A percentile compares a stretch with the other conserved stretches of the same genome.
These are phyloP conservation scores for Melampsora abietis-canadensis DNA, from an alignment of 1,284 basidiomycete species.

Conservation along the genomic window DNA sequence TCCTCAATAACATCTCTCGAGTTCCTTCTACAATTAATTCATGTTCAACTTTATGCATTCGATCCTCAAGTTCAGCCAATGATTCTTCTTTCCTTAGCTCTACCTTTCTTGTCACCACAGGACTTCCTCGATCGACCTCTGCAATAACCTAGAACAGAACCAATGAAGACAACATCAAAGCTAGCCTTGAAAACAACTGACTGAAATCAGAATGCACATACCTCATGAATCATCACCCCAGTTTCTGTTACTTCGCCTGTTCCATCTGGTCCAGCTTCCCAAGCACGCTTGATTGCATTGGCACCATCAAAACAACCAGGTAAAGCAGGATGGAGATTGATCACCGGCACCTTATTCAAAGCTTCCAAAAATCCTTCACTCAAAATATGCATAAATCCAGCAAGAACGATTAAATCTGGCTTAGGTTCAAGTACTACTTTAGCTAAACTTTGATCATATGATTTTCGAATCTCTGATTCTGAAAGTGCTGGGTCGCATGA, in stretches of 20 bases:
- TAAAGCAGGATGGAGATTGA: conserved; percentile 94
- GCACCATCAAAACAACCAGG: conserved; percentile 93
- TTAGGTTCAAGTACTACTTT: conserved; percentile 62
- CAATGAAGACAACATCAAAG: background rate
- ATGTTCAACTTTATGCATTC: conserved; percentile 82
- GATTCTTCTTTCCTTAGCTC: conserved; percentile 68
- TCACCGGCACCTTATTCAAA: conserved; percentile 69
- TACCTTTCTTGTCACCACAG: conserved; percentile 75
- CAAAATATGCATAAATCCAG: conserved; percentile 96
- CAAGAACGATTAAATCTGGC: conserved; percentile 85
- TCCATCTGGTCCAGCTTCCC: conserved; percentile 78
- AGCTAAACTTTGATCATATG: conserved; percentile 81
- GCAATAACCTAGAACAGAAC: conserved; percentile 61
- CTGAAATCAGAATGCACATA: background rate
- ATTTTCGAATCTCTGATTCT: conserved; percentile 67
- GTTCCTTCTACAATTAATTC: conserved; percentile 84
- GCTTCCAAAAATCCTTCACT: conserved; percentile 58
- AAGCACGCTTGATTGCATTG: conserved; percentile 81
- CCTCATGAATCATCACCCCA: conserved; percentile 91
- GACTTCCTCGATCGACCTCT: conserved; percentile 88
- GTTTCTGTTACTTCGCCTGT: conserved; percentile 54
- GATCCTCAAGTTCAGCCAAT: conserved; percentile 69
- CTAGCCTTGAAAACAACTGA: background rate
- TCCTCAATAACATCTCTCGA: conserved; percentile 60
- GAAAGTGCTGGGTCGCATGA: conserved; percentile 72